A percentile compares a stretch with the other conserved stretches of the same genome.
Evolutionary conservation across 2,329 filamentous ascomycete species (phyloP).

Genomic region (Coleophoma cylindrospora): DNA sequence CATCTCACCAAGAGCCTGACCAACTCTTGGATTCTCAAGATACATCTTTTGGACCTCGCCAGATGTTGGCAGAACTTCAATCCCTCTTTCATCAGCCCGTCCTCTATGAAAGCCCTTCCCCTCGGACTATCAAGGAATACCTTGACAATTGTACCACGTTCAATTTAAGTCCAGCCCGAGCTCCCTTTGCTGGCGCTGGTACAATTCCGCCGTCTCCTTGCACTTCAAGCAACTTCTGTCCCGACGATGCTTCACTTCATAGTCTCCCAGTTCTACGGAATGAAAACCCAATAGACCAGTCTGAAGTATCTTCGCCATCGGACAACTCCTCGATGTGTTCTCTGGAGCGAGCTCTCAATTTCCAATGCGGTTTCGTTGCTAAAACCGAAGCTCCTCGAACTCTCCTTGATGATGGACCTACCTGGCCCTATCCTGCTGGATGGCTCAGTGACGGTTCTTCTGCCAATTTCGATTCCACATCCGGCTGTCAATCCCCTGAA

Average conservation of each 20-base stretch:
- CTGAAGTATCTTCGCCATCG: too few relatives aligned
- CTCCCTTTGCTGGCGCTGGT: neutral
- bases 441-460: neutral
- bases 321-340: neutral
- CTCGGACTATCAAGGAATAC: neutral
- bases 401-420: neutral
- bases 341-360: neutral
- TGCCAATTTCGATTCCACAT: neutral
- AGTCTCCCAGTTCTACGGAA: too few relatives aligned
- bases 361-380: neutral
- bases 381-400: neutral
- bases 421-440: neutral
- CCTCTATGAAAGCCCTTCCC: neutral
- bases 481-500: too few relatives aligned
- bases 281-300: too few relatives aligned
- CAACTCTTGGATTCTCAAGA: neutral
- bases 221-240: neutral
- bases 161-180: neutral
- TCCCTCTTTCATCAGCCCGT: neutral
- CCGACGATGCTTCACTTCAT: neutral
- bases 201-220: neutral
- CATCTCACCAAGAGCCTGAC: neutral
- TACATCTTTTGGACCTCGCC: neutral
- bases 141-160: too few relatives aligned
- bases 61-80: neutral